phyloP scores from a whole-genome alignment of 768 basidiomycete genomes.

The Tylopilus vinaceipallidus region DNA sequence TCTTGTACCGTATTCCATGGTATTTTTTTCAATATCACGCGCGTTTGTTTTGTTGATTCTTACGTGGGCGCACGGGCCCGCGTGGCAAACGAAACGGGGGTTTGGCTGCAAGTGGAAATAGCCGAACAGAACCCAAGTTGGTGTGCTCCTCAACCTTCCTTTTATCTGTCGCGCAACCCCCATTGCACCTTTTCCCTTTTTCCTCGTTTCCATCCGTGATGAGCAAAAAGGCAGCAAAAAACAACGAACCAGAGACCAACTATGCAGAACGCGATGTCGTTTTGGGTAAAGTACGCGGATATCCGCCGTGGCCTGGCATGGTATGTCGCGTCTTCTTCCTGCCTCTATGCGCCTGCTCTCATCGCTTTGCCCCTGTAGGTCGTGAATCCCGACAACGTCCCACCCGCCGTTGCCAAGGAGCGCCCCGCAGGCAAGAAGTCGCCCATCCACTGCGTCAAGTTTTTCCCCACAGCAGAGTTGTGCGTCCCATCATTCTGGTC shows the following conservation, averaged over 20 bases:
- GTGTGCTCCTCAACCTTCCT: slow-evolving; percentile 40
- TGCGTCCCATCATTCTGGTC: slow-evolving; percentile 44
- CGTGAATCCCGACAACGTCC: slow-evolving; percentile 69
- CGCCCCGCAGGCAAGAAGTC: slow-evolving; percentile 74
- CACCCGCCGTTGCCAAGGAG: slow-evolving; percentile 59
- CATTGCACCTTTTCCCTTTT: slow-evolving; percentile 16
- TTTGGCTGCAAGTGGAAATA: slow-evolving; percentile 39
- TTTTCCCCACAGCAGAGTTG: slow-evolving; percentile 96
- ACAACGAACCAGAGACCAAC: slow-evolving; percentile 38
- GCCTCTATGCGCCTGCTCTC: slow-evolving; percentile 7
- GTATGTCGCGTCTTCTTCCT: slow-evolving; percentile 50
- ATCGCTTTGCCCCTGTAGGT: slow-evolving; percentile 49
- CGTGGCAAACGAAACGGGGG: slow-evolving; percentile 39
- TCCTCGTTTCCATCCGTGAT: slow-evolving; percentile 27
- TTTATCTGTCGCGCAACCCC: slow-evolving; percentile 36
- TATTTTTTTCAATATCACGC: slow-evolving; percentile 31
- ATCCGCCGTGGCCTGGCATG: slow-evolving; percentile 92
- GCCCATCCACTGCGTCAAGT: slow-evolving; percentile 70
- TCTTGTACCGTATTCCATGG: slow-evolving; percentile 31
- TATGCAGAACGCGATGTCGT: slow-evolving; percentile 83
- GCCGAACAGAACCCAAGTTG: slow-evolving; percentile 40
- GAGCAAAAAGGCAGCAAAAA: slow-evolving; percentile 53
- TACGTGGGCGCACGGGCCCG: slow-evolving; percentile 40
- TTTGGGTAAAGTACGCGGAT: slow-evolving; percentile 91
- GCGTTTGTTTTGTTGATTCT: slow-evolving; percentile 36